These are phyloP conservation scores for Cercospora citrullina DNA, from an alignment of 2,329 filamentous ascomycete species.

Conservation along the genomic window DNA sequence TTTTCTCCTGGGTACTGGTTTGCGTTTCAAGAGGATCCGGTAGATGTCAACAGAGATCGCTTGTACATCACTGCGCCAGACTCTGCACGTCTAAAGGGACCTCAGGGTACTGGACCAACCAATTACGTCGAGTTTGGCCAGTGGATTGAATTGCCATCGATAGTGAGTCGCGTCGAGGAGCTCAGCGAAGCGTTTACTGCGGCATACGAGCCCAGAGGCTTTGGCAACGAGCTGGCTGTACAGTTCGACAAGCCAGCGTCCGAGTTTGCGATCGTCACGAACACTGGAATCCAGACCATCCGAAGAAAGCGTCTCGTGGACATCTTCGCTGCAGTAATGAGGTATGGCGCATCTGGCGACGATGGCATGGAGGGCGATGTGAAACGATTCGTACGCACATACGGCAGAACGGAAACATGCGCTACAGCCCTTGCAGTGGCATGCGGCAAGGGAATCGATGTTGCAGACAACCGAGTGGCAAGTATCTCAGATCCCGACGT, in stretches of 20 bases:
- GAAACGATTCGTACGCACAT: conserved; percentile 78
- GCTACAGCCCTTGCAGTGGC: conserved; percentile 91
- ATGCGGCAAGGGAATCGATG: conserved; percentile 86
- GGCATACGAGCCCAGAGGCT: conserved; percentile 68
- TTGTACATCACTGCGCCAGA: conserved; percentile 88
- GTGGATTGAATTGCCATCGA: conserved; percentile 73
- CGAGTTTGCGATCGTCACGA: conserved; percentile 89
- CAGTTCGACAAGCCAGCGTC: conserved; percentile 82
- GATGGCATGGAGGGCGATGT: conserved; percentile 81
- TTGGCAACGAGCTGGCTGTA: conserved; percentile 93
- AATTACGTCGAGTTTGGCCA: conserved; percentile 75
- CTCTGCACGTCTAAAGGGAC: conserved; percentile 62
- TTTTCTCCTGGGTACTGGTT: conserved; percentile 91
- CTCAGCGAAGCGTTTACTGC: conserved; percentile 73
- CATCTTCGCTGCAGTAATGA: conserved; percentile 80
- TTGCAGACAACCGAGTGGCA: conserved; percentile 69
- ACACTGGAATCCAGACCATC: conserved; percentile 83
- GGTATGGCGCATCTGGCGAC: conserved; percentile 62
- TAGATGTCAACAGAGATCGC: conserved; percentile 54
- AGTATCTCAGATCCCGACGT: conserved; percentile 78
- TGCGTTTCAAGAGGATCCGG: conserved; percentile 64
- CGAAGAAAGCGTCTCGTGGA: conserved; percentile 83
- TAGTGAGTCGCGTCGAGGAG: conserved; percentile 75
- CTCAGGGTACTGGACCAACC: conserved; percentile 47
- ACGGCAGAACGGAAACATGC: conserved; percentile 85